Percentiles rank a stretch among this genome's conserved stretches.
Conservation (phyloP, 2,329 filamentous ascomycete genomes). For the Sporothrix pallida region DNA sequence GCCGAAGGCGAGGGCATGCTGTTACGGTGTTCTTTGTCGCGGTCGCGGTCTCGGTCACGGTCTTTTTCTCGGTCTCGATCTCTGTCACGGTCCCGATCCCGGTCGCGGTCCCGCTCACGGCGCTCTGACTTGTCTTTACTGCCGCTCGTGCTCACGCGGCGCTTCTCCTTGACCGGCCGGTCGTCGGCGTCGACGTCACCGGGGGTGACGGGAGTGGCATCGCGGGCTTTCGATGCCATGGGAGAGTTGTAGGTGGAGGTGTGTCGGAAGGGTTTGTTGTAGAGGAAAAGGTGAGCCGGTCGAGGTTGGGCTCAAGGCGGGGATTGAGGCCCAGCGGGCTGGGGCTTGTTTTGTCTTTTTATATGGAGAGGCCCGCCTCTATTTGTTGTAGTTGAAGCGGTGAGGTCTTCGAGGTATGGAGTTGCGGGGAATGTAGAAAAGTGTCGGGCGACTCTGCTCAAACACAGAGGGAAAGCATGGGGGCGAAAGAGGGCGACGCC, state of each 20-base stretch:
- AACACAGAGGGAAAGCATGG: conserved; percentile 27
- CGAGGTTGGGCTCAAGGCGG: conserved; percentile 17
- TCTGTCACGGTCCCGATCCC: conserved; percentile 20
- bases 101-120: conserved; percentile 1
- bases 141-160: conserved; percentile 30
- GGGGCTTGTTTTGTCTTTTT: background rate
- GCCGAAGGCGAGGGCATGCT: conserved; percentile 27
- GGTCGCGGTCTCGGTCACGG: conserved; percentile 14
- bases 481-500: conserved; percentile 30
- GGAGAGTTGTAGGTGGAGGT: background rate
- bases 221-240: conserved; percentile 33
- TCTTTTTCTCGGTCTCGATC: conserved; percentile 4
- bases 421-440: background rate
- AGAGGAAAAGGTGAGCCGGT: background rate
- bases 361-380: conserved; percentile 9
- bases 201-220: conserved; percentile 25
- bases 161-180: conserved; percentile 30
- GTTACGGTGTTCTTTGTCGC: conserved; percentile 29
- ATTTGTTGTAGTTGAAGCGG: conserved; percentile 18
- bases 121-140: conserved; percentile 30
- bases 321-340: background rate
- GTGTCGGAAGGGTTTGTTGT: background rate
- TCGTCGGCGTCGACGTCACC: conserved; percentile 30
- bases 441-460: conserved; percentile 22
- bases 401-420: conserved; percentile 11